Conservation (phyloP, 768 basidiomycete species). For the Pisolithus microcarpus region DNA sequence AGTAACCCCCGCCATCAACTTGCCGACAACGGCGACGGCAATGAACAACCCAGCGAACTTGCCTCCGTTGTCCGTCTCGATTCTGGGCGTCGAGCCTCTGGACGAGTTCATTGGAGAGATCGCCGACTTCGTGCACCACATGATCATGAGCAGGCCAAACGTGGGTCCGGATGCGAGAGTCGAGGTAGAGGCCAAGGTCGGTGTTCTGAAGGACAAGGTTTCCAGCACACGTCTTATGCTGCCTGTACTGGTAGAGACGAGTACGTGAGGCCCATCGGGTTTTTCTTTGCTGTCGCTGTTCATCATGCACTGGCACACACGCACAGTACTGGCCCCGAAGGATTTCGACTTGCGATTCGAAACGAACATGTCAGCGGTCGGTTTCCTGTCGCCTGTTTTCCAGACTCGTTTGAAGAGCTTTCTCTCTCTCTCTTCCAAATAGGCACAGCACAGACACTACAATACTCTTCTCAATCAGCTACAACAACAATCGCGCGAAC, state of each 20-base stretch:
- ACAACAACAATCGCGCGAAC: conserved; percentile 47
- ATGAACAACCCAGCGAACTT: conserved; percentile 28
- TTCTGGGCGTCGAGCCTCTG: conserved; percentile 82
- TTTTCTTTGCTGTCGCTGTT: background rate
- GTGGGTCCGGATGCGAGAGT: conserved; percentile 44
- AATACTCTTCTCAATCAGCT: conserved; percentile 84
- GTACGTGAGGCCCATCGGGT: conserved; percentile 39
- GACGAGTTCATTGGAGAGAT: conserved; percentile 92
- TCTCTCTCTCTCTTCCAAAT: conserved; percentile 1
- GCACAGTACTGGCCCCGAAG: conserved; percentile 61
- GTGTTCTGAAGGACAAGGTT: conserved; percentile 55
- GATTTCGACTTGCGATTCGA: conserved; percentile 68
- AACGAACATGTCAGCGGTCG: conserved; percentile 85
- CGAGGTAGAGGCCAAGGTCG: conserved; percentile 91
- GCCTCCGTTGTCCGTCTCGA: conserved; percentile 68
- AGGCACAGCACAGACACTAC: conserved; percentile 85
- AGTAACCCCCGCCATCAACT: conserved; percentile 29
- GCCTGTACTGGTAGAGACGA: conserved; percentile 78
- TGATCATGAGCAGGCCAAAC: conserved; percentile 51
- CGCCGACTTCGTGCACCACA: conserved; percentile 81
- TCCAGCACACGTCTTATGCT: conserved; percentile 53
- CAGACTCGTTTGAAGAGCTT: no score
- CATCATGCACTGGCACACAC: background rate
- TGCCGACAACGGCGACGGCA: conserved; percentile 19
- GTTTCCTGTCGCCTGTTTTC: conserved; percentile 20